Conservation (phyloP, 106 monocot species). For the Cymbidium sinense region DNA sequence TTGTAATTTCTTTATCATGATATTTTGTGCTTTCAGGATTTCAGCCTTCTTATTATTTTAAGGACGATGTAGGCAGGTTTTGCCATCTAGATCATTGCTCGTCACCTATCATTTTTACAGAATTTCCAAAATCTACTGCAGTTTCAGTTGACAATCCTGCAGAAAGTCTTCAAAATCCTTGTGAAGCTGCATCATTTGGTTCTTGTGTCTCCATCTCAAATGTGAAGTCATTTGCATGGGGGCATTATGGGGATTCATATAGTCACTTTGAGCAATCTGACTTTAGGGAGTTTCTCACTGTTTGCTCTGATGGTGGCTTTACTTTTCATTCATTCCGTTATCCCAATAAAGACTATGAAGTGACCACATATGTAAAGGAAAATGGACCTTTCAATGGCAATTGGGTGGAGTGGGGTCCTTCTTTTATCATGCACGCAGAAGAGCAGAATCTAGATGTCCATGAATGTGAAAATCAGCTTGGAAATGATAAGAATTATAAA, state of each 20-base stretch:
- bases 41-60: slow-evolving; percentile 4
- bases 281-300: slow-evolving; percentile 70
- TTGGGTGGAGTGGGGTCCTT: slow-evolving; percentile 78
- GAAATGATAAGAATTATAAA: slow-evolving; percentile 9
- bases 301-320: slow-evolving; percentile 43
- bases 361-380: slow-evolving; percentile 12
- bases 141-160: slow-evolving; percentile 6
- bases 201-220: slow-evolving; percentile 38
- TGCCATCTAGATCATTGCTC: slow-evolving; percentile 2
- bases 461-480: slow-evolving; percentile 9
- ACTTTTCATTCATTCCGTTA: slow-evolving; percentile 58
- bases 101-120: slow-evolving; percentile 5
- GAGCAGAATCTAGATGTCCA: slow-evolving; percentile 4
- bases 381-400: slow-evolving; percentile 32
- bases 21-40: slow-evolving; percentile 9
- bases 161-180: slow-evolving; percentile 6
- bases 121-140: slow-evolving; percentile 10
- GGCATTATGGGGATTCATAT: slow-evolving; percentile 51
- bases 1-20: neutral
- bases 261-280: slow-evolving; percentile 23
- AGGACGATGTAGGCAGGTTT: slow-evolving; percentile 12
- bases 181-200: slow-evolving; percentile 17
- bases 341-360: slow-evolving; percentile 7
- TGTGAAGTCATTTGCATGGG: slow-evolving; percentile 81
- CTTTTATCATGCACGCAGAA: slow-evolving; percentile 12